Percentiles rank a stretch among this genome's conserved stretches.
Conservation (phyloP, 2,329 filamentous ascomycete species). For the Ustulina deusta region DNA sequence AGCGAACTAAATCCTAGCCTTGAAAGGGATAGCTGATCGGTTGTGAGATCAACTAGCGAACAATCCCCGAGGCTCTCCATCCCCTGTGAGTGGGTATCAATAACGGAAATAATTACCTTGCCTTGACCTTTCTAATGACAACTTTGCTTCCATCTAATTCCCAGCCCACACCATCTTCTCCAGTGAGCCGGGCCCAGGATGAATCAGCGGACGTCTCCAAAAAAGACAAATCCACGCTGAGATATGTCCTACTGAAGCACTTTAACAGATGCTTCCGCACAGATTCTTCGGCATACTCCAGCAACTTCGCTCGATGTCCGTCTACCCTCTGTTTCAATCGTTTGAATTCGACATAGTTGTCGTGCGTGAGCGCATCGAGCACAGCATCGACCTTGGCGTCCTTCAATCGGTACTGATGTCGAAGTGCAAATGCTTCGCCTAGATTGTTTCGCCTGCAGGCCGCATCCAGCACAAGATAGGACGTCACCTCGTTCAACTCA, state of each 20-base stretch:
- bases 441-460: slow-evolving; percentile 86
- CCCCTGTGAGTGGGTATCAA: slow-evolving; percentile 44
- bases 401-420: slow-evolving; percentile 69
- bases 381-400: slow-evolving; percentile 77
- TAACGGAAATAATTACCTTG: slow-evolving; percentile 49
- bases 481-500: slow-evolving; percentile 82
- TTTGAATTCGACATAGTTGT: slow-evolving; percentile 86
- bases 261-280: slow-evolving; percentile 83
- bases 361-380: slow-evolving; percentile 77
- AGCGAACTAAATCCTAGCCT: slow-evolving; percentile 26
- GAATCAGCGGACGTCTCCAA: slow-evolving; percentile 76
- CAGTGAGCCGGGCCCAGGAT: slow-evolving; percentile 77
- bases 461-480: slow-evolving; percentile 86
- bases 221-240: slow-evolving; percentile 75
- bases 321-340: slow-evolving; percentile 78
- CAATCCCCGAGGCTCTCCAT: slow-evolving; percentile 13
- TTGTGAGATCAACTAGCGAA: background rate
- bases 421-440: slow-evolving; percentile 76
- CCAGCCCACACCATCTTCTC: slow-evolving; percentile 84
- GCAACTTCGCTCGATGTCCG: slow-evolving; percentile 80
- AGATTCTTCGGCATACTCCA: slow-evolving; percentile 83
- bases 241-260: slow-evolving; percentile 85
- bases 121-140: slow-evolving; percentile 74
- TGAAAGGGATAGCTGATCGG: background rate
- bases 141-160: slow-evolving; percentile 78